These are phyloP conservation scores for Fusarium ambrosium DNA, from an alignment of 2,329 filamentous ascomycete species.

Conservation along the genomic window DNA sequence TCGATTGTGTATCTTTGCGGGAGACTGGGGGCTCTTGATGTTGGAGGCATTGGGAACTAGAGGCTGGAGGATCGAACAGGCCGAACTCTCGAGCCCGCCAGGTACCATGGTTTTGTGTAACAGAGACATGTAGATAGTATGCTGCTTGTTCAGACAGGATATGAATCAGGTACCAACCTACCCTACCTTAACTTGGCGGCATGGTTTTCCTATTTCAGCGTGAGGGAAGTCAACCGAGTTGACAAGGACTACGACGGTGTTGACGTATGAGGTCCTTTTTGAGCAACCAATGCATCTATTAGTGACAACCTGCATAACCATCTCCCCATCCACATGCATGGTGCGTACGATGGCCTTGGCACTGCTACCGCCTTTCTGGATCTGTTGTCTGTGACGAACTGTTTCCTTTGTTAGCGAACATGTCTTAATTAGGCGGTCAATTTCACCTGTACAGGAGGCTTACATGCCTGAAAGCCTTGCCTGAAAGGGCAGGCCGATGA, in stretches of 20 bases:
- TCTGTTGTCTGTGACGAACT: not conserved
- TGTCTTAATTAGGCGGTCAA: not conserved
- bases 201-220: not conserved
- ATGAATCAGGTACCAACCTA: constrained; percentile 2
- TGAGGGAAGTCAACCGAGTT: constrained; percentile 4
- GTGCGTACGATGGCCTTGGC: not conserved
- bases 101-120: constrained; percentile 11
- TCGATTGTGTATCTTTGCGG: constrained; percentile 18
- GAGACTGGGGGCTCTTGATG: constrained; percentile 21
- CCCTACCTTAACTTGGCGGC: constrained; percentile 1
- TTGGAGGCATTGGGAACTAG: constrained; percentile 35
- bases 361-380: not conserved
- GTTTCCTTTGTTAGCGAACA: not conserved
- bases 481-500: constrained; percentile 5
- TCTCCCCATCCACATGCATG: constrained; percentile 10
- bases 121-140: constrained; percentile 25
- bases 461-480: not conserved
- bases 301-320: constrained; percentile 3
- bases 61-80: constrained; percentile 39
- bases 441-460: not conserved
- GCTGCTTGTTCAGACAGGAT: constrained; percentile 21
- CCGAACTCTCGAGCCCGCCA: constrained; percentile 27
- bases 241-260: not conserved
- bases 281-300: not conserved
- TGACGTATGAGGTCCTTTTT: not conserved